Conservation (phyloP, 176 grass and related monocot genomes). For the Puya raimondii region DNA sequence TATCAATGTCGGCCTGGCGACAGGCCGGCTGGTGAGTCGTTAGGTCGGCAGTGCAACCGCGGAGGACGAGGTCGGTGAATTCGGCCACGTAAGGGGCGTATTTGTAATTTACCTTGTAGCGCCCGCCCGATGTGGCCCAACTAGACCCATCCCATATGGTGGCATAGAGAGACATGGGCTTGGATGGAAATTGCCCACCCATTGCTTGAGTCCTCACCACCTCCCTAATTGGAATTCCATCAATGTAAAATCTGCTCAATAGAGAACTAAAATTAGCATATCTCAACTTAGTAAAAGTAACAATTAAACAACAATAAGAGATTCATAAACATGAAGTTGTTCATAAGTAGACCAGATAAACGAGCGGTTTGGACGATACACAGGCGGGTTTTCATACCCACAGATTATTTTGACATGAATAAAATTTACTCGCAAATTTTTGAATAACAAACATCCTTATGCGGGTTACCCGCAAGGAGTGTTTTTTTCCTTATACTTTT, state of each 20-base stretch:
- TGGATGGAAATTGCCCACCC: conserved; percentile 65
- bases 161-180: conserved; percentile 89
- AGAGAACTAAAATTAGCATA: background rate
- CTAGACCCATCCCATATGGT: conserved; percentile 95
- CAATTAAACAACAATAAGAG: background rate
- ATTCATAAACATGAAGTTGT: no score
- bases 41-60: conserved; percentile 23
- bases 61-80: conserved; percentile 77
- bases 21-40: conserved; percentile 7
- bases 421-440: no score
- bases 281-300: background rate
- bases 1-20: background rate
- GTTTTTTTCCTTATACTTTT: no score
- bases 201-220: conserved; percentile 40
- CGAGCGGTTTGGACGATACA: no score
- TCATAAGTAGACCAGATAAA: no score
- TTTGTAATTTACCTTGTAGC: conserved; percentile 96
- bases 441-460: no score
- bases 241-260: conserved; percentile 74
- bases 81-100: conserved; percentile 81
- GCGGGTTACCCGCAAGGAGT: no score
- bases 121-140: conserved; percentile 85
- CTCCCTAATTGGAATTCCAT: conserved; percentile 66
- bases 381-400: no score
- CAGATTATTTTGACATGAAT: no score